These are phyloP conservation scores for Candida arabinofermentans DNA, from an alignment of 805 yeast species.

Conservation along the genomic window DNA sequence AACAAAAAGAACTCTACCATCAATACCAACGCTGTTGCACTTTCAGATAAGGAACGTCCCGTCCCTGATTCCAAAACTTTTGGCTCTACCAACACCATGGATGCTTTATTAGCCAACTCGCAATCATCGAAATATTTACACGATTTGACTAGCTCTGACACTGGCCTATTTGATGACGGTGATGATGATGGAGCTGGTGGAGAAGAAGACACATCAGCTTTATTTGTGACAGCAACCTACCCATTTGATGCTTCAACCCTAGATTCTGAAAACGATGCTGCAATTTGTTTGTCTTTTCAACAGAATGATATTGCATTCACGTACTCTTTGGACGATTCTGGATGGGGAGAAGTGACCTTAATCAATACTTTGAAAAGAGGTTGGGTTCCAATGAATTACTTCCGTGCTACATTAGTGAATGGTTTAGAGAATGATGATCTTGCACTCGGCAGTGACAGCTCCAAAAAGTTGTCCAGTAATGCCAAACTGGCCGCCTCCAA, in stretches of 20 bases:
- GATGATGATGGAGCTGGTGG: slow-evolving; percentile 23
- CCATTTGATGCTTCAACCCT: slow-evolving; percentile 40
- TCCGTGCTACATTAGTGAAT: slow-evolving; percentile 37
- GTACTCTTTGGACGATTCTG: slow-evolving; percentile 73
- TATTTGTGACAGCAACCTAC: slow-evolving; percentile 34
- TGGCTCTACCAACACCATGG: slow-evolving; percentile 6
- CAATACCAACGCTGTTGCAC: slow-evolving; percentile 1
- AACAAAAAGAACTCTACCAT: slow-evolving; percentile 1
- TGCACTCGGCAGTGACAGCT: not conserved
- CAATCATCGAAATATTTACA: slow-evolving; percentile 14
- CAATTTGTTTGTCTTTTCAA: slow-evolving; percentile 70
- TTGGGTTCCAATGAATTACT: slow-evolving; percentile 85
- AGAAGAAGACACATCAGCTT: slow-evolving; percentile 32
- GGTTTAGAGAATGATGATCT: slow-evolving; percentile 12
- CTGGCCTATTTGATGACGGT: slow-evolving; percentile 4
- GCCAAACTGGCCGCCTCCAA: slow-evolving; percentile 37
- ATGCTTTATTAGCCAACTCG: slow-evolving; percentile 7
- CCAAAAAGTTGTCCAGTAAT: slow-evolving; percentile 11
- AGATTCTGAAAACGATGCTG: slow-evolving; percentile 61
- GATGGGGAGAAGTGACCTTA: slow-evolving; percentile 84
- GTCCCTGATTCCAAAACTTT: slow-evolving; percentile 2
- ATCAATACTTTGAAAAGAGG: slow-evolving; percentile 62
- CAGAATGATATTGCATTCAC: slow-evolving; percentile 72
- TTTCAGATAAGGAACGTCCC: not conserved
- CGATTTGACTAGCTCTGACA: slow-evolving; percentile 10